These are phyloP conservation scores for Rhododendron ferrugineum DNA, from an alignment of 148 eudicot species.

Conservation along the genomic window DNA sequence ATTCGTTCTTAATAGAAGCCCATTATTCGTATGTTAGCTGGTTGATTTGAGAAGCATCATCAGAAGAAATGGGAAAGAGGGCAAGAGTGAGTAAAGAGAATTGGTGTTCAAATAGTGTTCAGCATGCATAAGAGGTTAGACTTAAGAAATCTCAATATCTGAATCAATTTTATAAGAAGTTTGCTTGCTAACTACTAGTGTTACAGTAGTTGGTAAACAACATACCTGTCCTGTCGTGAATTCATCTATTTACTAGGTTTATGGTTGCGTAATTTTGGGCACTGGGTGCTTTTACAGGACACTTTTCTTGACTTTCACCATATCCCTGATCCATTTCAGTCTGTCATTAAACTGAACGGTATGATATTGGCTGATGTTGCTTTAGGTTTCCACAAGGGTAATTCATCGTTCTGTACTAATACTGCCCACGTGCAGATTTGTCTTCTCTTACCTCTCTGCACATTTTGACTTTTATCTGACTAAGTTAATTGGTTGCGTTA, in stretches of 20 bases:
- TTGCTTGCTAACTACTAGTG: background rate
- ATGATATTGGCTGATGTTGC: background rate
- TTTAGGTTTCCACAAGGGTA: background rate
- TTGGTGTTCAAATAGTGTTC: background rate
- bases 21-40: background rate
- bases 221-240: background rate
- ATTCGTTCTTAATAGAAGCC: background rate
- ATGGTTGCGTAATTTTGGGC: background rate
- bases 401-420: background rate
- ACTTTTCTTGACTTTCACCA: background rate
- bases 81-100: background rate
- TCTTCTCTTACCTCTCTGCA: background rate
- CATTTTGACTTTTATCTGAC: background rate
- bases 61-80: background rate
- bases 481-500: background rate
- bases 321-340: background rate
- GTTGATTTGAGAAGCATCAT: background rate
- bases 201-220: background rate
- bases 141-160: background rate
- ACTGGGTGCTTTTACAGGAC: background rate
- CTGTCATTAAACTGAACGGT: background rate
- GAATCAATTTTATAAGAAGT: background rate
- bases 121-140: background rate
- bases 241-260: background rate
- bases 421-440: background rate